Evolutionary conservation across 495 filamentous ascomycete genomes (phyloP).

Genomic region (Talaromyces nanjingensis): DNA sequence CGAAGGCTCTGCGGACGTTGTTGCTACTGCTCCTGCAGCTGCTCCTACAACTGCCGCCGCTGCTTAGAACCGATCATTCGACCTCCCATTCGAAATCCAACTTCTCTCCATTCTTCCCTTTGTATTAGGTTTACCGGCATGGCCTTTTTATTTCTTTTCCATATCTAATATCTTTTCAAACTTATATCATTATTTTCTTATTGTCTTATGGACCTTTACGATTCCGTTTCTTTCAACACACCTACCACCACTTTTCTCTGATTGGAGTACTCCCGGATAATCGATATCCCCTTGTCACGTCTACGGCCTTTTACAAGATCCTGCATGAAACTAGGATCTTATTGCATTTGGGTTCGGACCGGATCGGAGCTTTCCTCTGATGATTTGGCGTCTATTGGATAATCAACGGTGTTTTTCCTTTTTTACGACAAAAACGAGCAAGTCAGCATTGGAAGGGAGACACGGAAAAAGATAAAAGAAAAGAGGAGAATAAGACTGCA

Average conservation of each 20-base stretch:
- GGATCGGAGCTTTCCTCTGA: constrained; percentile 20
- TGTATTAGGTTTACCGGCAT: constrained; percentile 28
- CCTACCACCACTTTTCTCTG: neutral
- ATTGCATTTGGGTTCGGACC: neutral
- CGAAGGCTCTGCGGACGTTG: constrained; percentile 40
- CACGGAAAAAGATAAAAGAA: neutral
- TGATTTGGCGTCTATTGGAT: constrained; percentile 18
- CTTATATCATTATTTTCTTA: neutral
- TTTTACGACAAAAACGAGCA: constrained; percentile 16
- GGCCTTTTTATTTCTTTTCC: constrained; percentile 9
- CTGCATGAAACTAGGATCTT: constrained; percentile 5
- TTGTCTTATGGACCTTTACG: neutral
- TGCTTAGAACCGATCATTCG: constrained; percentile 27
- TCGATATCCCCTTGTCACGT: constrained; percentile 16
- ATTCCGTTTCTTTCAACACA: constrained; percentile 14
- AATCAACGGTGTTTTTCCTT: constrained; percentile 12
- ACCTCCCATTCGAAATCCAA: constrained; percentile 4
- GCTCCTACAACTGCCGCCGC: constrained; percentile 51
- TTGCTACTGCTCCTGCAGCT: constrained; percentile 30
- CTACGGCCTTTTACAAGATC: neutral
- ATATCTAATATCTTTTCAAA: constrained; percentile 12
- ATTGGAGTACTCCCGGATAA: neutral
- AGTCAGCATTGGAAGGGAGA: constrained; percentile 11
- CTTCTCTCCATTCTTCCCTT: constrained; percentile 21
- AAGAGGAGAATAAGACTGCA: neutral